phyloP scores from a whole-genome alignment of 495 filamentous ascomycete species.

The Aspergillus sparsus region DNA sequence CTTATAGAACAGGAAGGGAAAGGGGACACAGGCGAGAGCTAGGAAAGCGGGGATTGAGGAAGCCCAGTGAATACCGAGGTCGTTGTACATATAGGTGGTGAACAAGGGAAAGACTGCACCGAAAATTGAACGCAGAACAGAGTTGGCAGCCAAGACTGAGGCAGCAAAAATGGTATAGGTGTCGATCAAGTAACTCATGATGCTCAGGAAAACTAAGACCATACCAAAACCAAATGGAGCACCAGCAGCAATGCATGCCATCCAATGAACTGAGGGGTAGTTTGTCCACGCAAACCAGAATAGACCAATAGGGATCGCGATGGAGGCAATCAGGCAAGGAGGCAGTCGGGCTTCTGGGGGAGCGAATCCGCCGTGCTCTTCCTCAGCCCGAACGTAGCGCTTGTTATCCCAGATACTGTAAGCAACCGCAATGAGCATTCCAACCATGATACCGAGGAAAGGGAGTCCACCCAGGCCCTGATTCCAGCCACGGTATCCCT shows the following conservation, averaged over 20 bases:
- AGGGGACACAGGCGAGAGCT: conserved; percentile 71
- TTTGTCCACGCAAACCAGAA: conserved; percentile 75
- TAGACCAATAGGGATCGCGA: conserved; percentile 50
- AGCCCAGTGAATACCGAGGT: conserved; percentile 82
- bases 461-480: conserved; percentile 71
- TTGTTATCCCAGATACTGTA: conserved; percentile 54
- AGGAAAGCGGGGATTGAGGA: conserved; percentile 76
- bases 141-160: conserved; percentile 76
- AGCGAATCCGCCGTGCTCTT: conserved; percentile 42
- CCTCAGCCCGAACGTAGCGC: conserved; percentile 42
- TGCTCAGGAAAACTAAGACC: conserved; percentile 71
- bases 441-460: conserved; percentile 79
- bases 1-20: conserved; percentile 78
- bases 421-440: conserved; percentile 67
- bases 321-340: conserved; percentile 44
- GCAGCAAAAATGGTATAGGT: conserved; percentile 81
- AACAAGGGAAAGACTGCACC: conserved; percentile 87
- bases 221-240: conserved; percentile 75
- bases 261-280: conserved; percentile 67
- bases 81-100: conserved; percentile 72
- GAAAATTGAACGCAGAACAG: conserved; percentile 67
- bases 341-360: conserved; percentile 53
- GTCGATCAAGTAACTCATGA: conserved; percentile 82
- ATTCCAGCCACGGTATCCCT: conserved; percentile 70
- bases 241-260: conserved; percentile 62